These are phyloP conservation scores for Linum usitatissimum DNA, from an alignment of 345 rosid genomes.

Conservation along the genomic window DNA sequence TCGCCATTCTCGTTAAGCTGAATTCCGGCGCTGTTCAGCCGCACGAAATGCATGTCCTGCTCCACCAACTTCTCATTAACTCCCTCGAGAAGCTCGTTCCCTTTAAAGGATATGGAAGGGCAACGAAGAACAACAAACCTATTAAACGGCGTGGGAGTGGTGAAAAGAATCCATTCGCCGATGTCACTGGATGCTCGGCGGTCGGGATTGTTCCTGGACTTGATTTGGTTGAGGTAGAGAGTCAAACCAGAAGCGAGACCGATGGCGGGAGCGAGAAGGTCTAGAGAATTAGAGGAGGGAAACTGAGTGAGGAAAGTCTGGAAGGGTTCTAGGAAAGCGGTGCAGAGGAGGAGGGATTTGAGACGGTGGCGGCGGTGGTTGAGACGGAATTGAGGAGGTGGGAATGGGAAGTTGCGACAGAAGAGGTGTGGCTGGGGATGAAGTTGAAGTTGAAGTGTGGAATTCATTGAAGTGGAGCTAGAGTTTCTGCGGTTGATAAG, in stretches of 20 bases:
- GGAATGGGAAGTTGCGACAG: constrained; percentile 13
- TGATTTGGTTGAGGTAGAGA: constrained; percentile 23
- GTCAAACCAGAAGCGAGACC: constrained; percentile 62
- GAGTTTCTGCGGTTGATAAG: not conserved
- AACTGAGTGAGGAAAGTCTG: constrained; percentile 21
- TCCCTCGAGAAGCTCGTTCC: constrained; percentile 37
- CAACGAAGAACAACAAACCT: constrained; percentile 80
- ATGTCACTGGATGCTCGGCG: constrained; percentile 13
- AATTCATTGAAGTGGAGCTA: not conserved
- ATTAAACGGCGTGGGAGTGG: constrained; percentile 82
- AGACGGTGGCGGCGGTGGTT: constrained; percentile 47
- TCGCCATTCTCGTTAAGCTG: constrained; percentile 12
- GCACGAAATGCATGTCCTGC: constrained; percentile 77
- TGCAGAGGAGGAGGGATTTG: constrained; percentile 17
- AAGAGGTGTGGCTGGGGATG: constrained; percentile 15
- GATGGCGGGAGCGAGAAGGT: constrained; percentile 37
- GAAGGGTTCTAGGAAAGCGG: constrained; percentile 29
- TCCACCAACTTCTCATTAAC: constrained; percentile 55
- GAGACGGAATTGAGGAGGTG: constrained; percentile 24
- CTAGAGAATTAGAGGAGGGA: constrained; percentile 27
- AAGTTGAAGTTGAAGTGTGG: constrained; percentile 17
- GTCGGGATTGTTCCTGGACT: not conserved
- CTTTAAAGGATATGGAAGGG: constrained; percentile 53
- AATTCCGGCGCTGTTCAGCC: constrained; percentile 51
- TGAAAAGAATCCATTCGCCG: constrained; percentile 76